Conservation (phyloP, 495 filamentous ascomycete genomes). For the Xylaria telfairii region DNA sequence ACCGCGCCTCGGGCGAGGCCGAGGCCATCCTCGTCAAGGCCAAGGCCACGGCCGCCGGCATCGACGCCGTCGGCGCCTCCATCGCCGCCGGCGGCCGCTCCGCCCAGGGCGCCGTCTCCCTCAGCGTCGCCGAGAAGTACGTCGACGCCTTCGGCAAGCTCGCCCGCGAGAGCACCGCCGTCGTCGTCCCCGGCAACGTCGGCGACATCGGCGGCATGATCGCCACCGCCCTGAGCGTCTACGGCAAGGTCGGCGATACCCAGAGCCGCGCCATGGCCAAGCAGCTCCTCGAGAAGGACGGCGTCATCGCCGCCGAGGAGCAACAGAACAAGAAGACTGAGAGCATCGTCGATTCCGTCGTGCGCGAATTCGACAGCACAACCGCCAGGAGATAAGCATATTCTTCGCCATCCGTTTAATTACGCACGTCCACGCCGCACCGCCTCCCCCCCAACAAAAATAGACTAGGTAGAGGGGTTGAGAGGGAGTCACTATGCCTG, state of each 20-base stretch:
- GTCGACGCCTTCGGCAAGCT: conserved; percentile 93
- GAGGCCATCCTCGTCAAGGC: conserved; percentile 89
- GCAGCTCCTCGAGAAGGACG: conserved; percentile 44
- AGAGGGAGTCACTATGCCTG: neutral
- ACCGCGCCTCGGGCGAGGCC: conserved; percentile 87
- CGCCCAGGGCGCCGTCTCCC: conserved; percentile 80
- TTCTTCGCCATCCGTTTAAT: neutral
- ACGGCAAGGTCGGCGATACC: conserved; percentile 88
- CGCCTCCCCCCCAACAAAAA: no score
- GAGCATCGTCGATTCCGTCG: conserved; percentile 44
- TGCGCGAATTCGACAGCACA: conserved; percentile 46
- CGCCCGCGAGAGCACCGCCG: conserved; percentile 90
- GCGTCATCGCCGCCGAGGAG: conserved; percentile 28
- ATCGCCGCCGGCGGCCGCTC: conserved; percentile 73
- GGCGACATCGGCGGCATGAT: conserved; percentile 99
- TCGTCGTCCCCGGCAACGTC: conserved; percentile 95
- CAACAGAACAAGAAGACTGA: conserved; percentile 23
- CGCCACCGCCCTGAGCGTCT: conserved; percentile 92
- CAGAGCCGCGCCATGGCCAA: conserved; percentile 74
- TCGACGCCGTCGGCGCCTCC: conserved; percentile 78
- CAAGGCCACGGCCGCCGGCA: conserved; percentile 83
- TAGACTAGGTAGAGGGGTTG: neutral
- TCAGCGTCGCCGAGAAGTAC: conserved; percentile 96
- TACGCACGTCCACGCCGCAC: neutral
- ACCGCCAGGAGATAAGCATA: conserved; percentile 29